Evolutionary conservation across 2,329 filamentous ascomycete species (phyloP), one percentile per base, ranked within the genome.

Genomic region (Fusarium ramigenum): DNA sequence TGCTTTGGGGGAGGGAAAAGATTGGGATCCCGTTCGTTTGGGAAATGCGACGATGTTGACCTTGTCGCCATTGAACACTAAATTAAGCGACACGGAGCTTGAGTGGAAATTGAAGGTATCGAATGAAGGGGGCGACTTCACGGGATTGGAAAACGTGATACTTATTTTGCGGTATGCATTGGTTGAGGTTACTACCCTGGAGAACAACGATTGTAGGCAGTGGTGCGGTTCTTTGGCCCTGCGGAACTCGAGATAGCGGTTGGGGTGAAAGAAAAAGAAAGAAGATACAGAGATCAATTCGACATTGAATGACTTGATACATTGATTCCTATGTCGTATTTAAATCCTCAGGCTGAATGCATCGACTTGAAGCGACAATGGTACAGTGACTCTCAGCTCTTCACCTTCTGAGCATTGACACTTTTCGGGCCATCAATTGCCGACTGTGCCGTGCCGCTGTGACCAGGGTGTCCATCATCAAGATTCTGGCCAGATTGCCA

Each of bases 61-160:
- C 4, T 5, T 25, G 16, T 25, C 42, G 1, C 23, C 43, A 3
- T 25, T 44, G 23, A 19, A 44, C 23, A 44, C 10, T 2, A 14
- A 44, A 4, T 19, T 44, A 0, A 25, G 25, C 9, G 23, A 25
- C 0, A 5, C 16, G 16, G 16, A 9, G 0, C 23, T 44, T 19
- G 43, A 44, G 11, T 19, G 23, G 43, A 44, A 19, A 14, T 25
- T 44, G 23, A 44, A 19, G 18, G 23, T 25, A 19, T 44, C 10
- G 23, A 44, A 44, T 14, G 16, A 25, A 19, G 5, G 7, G 16
- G 43, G 23, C 23, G 16, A 25, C 7, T 44, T 25, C 23, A 25
- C 11, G 18, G 23, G 10, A 1, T 19, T 44, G 8, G 23, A 44
- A 14, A 44, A 44, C 11, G 23, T 44, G 10, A 10, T 9, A 25